A percentile compares a stretch with the other conserved stretches of the same genome.
Evolutionary conservation across 495 filamentous ascomycete species (phyloP).

Genomic region (Antarctomyces pellizariae): DNA sequence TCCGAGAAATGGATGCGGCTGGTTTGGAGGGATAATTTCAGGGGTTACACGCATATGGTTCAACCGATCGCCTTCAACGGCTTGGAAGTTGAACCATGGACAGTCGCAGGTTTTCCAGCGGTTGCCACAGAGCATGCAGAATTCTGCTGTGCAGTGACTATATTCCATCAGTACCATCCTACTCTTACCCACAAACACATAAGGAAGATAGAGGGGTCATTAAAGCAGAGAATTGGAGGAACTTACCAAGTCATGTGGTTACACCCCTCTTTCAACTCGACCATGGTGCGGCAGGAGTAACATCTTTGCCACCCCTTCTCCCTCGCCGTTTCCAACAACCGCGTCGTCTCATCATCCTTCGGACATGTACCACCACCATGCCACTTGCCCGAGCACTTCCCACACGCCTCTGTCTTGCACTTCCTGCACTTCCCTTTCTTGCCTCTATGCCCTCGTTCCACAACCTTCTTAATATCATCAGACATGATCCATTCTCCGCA

Average conservation of each 20-base stretch:
- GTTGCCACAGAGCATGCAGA: constrained; percentile 57
- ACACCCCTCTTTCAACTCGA: constrained; percentile 62
- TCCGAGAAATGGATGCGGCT: constrained; percentile 4
- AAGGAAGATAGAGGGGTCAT: constrained; percentile 2
- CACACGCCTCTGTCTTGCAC: constrained; percentile 56
- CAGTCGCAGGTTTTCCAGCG: constrained; percentile 71
- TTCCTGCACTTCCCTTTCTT: constrained; percentile 34
- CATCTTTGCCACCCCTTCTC: constrained; percentile 58
- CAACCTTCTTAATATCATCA: constrained; percentile 31
- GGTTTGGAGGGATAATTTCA: constrained; percentile 6
- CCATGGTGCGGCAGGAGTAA: constrained; percentile 45
- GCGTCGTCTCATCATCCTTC: constrained; percentile 39
- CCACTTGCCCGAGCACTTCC: constrained; percentile 45
- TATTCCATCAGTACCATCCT: constrained; percentile 8
- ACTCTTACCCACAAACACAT: background rate
- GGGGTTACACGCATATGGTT: constrained; percentile 33
- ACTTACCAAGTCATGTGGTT: constrained; percentile 69
- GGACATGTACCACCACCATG: constrained; percentile 46
- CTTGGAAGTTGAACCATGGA: constrained; percentile 50
- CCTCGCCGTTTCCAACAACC: constrained; percentile 41
- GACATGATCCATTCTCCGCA: constrained; percentile 63
- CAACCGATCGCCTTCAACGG: constrained; percentile 30
- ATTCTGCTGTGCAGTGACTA: constrained; percentile 56
- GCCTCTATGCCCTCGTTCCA: constrained; percentile 18
- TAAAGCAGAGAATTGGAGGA: too few relatives aligned